phyloP scores from a whole-genome alignment of 2,329 filamentous ascomycete species.

The Monilinia polystroma region DNA sequence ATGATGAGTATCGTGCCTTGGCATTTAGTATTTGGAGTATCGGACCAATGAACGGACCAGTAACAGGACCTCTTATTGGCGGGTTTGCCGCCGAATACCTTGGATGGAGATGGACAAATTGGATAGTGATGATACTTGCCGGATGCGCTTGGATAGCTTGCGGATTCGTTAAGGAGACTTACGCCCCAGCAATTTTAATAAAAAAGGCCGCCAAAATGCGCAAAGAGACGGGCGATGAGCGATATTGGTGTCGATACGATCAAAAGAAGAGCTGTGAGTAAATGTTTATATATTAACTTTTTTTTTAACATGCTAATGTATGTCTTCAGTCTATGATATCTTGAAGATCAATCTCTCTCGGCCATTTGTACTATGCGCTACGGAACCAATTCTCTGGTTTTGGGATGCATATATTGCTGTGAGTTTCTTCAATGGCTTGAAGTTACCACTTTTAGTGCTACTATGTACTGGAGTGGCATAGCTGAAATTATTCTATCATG shows the following conservation, averaged over 20 bases:
- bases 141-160: constrained; percentile 61
- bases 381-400: constrained; percentile 77
- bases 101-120: constrained; percentile 87
- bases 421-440: constrained; percentile 23
- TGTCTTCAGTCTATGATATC: constrained; percentile 59
- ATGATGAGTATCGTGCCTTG: constrained; percentile 75
- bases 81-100: constrained; percentile 76
- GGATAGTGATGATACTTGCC: constrained; percentile 72
- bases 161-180: constrained; percentile 68
- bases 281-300: neutral
- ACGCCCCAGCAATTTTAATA: constrained; percentile 68
- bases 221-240: constrained; percentile 66
- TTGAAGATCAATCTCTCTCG: constrained; percentile 74
- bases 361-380: constrained; percentile 73
- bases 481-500: neutral
- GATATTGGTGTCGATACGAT: constrained; percentile 74
- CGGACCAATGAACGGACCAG: constrained; percentile 77
- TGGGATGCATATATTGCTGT: constrained; percentile 66
- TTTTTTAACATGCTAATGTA: constrained; percentile 15
- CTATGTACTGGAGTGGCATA: neutral
- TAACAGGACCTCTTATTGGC: constrained; percentile 68
- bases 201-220: constrained; percentile 62
- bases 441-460: neutral
- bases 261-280: constrained; percentile 20
- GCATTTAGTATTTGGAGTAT: constrained; percentile 81